Evolutionary conservation across 2,329 filamentous ascomycete genomes (phyloP), one percentile per base, ranked within the genome.

Genomic region (Exophiala xenobiotica): DNA sequence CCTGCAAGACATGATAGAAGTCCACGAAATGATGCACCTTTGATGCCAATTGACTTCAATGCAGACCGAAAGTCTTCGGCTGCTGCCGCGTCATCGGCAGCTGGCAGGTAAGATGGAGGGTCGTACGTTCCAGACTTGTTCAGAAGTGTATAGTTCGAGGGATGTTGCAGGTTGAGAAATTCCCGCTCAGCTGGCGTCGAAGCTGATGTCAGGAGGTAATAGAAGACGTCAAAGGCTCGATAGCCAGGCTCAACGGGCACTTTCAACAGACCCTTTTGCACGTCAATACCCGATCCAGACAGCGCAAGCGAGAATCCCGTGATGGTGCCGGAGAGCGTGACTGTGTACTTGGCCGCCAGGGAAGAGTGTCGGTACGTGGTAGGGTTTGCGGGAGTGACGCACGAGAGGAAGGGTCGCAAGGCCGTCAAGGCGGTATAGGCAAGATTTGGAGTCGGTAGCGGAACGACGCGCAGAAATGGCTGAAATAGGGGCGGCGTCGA

Each of bases 141-240:
- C 14, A 99, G 77, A 1, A 99, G 75, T 4, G 83, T 72, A 68
- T 97, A 99, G 37, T 81, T 78, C 3, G 88, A 86, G 2, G 88
- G 82, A 6, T 83, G 77, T 70, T 90, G 87, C 23, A 99, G 79
- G 20, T 87, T 84, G 11, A 99, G 74, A 54, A 91, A 95, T 66
- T 97, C 92, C 49, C 90, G 80, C 72, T 99, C 93, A 1, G 90
- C 86, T 3, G 87, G 83, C 1, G 89, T 93, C 0, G 93, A 95
- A 0, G 88, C 87, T n/a, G 88, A 90, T 0, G 91, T 95, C 35
- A 97, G 78, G 1, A 99, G 82, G 64, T 96, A 97, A 73, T 99
- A 97, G 67, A 99, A 97, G 43, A 95, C 93, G 65, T 99, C 92
- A 62, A 99, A 99, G 3, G 92, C 93, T 57, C 93, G 85, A 69